Percentiles rank a stretch among this genome's conserved stretches.
phyloP scores from a whole-genome alignment of 2,329 filamentous ascomycete genomes.

The Clonostachys chloroleuca region DNA sequence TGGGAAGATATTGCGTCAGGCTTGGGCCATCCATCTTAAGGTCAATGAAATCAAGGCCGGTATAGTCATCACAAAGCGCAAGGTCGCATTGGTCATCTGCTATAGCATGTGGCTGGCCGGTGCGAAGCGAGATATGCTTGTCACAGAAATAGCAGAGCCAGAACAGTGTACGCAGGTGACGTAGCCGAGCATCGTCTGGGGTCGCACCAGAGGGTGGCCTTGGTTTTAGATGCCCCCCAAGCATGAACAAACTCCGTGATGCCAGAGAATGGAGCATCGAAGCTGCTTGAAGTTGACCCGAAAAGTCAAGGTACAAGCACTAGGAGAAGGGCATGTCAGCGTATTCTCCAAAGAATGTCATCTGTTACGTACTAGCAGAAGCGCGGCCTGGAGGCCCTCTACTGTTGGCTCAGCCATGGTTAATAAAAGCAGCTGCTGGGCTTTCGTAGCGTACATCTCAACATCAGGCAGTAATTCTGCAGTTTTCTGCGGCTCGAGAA shows the following conservation, averaged over 20 bases:
- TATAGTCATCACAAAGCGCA: conserved; percentile 25
- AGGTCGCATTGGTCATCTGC: conserved; percentile 46
- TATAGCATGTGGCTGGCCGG: conserved; percentile 13
- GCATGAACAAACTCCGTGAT: conserved; percentile 34
- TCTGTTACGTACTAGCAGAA: conserved; percentile 30
- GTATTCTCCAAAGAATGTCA: too few species aligned
- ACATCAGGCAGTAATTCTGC: neutral
- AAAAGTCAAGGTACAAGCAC: too few species aligned
- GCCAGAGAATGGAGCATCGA: conserved; percentile 28
- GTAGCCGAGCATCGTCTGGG: neutral
- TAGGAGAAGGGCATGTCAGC: too few species aligned
- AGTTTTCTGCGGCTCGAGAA: neutral
- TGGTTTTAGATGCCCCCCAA: conserved; percentile 28
- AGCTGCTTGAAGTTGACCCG: conserved; percentile 20
- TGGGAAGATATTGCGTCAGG: neutral
- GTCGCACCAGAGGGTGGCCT: conserved; percentile 1
- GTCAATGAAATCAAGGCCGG: neutral
- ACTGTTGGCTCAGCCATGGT: conserved; percentile 13
- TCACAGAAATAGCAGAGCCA: conserved; percentile 18
- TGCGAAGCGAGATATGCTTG: conserved; percentile 15
- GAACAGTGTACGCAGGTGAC: conserved; percentile 10
- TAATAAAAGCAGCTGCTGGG: conserved; percentile 10
- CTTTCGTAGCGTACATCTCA: conserved; percentile 4
- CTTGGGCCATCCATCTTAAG: too few species aligned
- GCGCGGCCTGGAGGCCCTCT: conserved; percentile 27